phyloP scores from a whole-genome alignment of 805 yeast genomes.

The Barnettozyma sucrosica region DNA sequence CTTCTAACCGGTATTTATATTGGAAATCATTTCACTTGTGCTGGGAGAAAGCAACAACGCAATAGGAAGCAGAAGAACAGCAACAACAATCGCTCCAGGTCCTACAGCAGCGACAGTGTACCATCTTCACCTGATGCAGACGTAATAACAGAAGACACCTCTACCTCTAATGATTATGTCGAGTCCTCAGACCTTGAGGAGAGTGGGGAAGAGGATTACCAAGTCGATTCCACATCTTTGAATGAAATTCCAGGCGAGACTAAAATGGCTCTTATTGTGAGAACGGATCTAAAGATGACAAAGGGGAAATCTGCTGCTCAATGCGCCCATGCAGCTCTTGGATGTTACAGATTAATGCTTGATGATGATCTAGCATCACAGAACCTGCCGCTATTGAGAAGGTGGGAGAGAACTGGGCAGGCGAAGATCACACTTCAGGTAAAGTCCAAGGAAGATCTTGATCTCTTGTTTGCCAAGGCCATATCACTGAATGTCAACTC shows the following conservation, averaged over 20 bases:
- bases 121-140: slow-evolving; percentile 12
- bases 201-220: slow-evolving; percentile 48
- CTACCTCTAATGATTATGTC: slow-evolving; percentile 22
- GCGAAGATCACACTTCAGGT: slow-evolving; percentile 88
- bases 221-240: slow-evolving; percentile 52
- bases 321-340: slow-evolving; percentile 95
- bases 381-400: slow-evolving; percentile 54
- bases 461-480: slow-evolving; percentile 73
- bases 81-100: not conserved
- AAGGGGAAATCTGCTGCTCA: slow-evolving; percentile 98
- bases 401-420: slow-evolving; percentile 86
- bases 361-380: slow-evolving; percentile 44
- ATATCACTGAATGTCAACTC: slow-evolving; percentile 73
- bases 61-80: not conserved
- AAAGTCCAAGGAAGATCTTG: slow-evolving; percentile 62
- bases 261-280: slow-evolving; percentile 79
- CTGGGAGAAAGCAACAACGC: slow-evolving; percentile 2
- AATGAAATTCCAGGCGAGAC: slow-evolving; percentile 75
- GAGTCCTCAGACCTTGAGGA: slow-evolving; percentile 36
- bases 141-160: slow-evolving; percentile 7
- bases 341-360: slow-evolving; percentile 69
- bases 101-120: slow-evolving; percentile 3
- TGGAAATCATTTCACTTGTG: slow-evolving; percentile 20
- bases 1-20: slow-evolving; percentile 33
- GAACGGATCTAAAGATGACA: slow-evolving; percentile 86